Evolutionary conservation across 2,329 filamentous ascomycete species (phyloP).

Genomic region (Albifimbria verrucaria): DNA sequence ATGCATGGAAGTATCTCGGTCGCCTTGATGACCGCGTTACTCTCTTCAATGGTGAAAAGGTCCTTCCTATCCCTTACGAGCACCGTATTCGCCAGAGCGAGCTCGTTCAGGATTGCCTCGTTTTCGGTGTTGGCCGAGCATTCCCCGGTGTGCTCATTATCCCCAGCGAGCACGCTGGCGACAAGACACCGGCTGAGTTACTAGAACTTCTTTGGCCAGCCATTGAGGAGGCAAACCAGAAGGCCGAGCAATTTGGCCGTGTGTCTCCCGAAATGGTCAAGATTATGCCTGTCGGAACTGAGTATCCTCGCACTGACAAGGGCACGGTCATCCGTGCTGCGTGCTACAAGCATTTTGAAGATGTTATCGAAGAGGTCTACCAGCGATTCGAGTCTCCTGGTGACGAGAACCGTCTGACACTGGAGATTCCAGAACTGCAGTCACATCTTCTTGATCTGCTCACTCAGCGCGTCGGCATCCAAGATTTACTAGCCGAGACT

Average conservation of each 20-base stretch:
- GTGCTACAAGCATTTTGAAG: constrained; percentile 41
- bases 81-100: constrained; percentile 49
- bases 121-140: constrained; percentile 52
- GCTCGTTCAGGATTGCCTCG: constrained; percentile 52
- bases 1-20: constrained; percentile 42
- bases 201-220: constrained; percentile 46
- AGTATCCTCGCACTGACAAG: constrained; percentile 51
- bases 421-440: constrained; percentile 22
- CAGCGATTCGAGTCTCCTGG: constrained; percentile 13
- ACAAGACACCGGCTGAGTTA: constrained; percentile 40
- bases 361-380: constrained; percentile 40
- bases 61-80: constrained; percentile 46
- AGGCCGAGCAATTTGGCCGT: constrained; percentile 48
- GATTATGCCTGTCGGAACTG: constrained; percentile 39
- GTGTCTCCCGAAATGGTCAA: constrained; percentile 52
- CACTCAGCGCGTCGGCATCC: constrained; percentile 7
- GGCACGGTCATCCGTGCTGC: constrained; percentile 49
- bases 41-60: constrained; percentile 46
- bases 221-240: constrained; percentile 47
- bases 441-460: constrained; percentile 30
- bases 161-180: constrained; percentile 38
- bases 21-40: constrained; percentile 43
- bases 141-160: constrained; percentile 53
- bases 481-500: constrained; percentile 26
- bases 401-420: not conserved